Evolutionary conservation across 345 rosid genomes (phyloP).

Genomic region (Pistacia atlantica): DNA sequence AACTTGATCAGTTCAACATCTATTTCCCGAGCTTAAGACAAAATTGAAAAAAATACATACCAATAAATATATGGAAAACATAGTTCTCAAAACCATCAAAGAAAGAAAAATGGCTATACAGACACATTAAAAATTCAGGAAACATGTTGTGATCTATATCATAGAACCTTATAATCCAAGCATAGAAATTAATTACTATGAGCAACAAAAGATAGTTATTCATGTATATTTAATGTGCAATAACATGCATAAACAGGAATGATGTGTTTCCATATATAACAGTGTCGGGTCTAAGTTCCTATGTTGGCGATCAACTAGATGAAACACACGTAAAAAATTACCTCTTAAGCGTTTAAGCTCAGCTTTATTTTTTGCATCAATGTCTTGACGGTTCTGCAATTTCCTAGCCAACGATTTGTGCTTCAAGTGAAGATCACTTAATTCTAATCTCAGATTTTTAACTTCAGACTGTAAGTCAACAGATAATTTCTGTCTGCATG

Average conservation of each 20-base stretch:
- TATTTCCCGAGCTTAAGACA: neutral
- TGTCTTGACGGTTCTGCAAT: conserved; percentile 60
- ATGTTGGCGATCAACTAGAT: neutral
- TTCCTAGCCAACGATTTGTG: conserved; percentile 62
- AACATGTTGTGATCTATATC: neutral
- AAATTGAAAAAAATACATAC: neutral
- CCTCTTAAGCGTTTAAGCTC: conserved; percentile 72
- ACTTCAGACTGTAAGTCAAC: conserved; percentile 56
- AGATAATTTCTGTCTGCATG: conserved; percentile 44
- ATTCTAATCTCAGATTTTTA: conserved; percentile 58
- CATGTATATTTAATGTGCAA: neutral
- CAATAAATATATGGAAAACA: neutral
- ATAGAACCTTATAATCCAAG: neutral
- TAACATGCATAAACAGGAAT: neutral
- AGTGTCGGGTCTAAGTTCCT: neutral
- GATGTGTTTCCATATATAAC: neutral
- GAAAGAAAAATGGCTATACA: neutral
- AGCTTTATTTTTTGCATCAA: conserved; percentile 68
- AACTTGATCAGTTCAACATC: neutral
- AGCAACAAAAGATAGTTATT: neutral
- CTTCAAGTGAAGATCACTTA: conserved; percentile 71
- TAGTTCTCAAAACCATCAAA: neutral
- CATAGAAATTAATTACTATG: neutral
- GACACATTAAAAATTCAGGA: neutral
- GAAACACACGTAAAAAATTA: conserved; percentile 23